Evolutionary conservation across 1,284 basidiomycete genomes (phyloP).

Genomic region (Tylopilus orsonianus): DNA sequence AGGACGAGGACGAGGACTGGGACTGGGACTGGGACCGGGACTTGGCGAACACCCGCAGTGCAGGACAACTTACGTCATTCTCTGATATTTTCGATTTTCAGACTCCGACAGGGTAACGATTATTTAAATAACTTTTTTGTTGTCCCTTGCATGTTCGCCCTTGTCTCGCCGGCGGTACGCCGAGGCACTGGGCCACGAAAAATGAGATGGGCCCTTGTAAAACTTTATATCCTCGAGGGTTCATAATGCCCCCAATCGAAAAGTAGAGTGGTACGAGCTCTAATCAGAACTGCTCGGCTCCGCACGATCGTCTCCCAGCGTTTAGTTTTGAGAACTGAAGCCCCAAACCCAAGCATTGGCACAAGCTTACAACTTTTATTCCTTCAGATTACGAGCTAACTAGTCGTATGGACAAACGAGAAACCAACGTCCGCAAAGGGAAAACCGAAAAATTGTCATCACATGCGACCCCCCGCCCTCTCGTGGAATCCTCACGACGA

Average conservation of each 20-base stretch:
- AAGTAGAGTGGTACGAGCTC: too few species aligned
- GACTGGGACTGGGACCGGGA: too few species aligned
- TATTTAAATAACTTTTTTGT: constrained; percentile 1
- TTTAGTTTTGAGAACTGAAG: too few species aligned
- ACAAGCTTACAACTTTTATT: constrained; percentile 12
- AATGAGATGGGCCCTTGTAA: neutral
- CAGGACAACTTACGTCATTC: constrained; percentile 21
- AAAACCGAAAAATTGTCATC: neutral
- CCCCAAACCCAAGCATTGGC: neutral
- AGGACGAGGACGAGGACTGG: too few species aligned
- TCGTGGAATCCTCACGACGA: constrained; percentile 15
- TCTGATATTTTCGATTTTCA: constrained; percentile 2
- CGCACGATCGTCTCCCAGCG: too few species aligned
- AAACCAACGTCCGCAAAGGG: neutral
- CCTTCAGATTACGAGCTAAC: constrained; percentile 9
- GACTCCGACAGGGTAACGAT: constrained; percentile 8
- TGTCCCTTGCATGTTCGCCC: neutral
- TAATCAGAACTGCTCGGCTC: too few species aligned
- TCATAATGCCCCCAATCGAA: constrained; percentile 1
- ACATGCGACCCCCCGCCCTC: too few species aligned
- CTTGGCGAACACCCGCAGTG: too few species aligned
- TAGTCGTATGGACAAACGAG: constrained; percentile 3
- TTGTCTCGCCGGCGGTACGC: neutral
- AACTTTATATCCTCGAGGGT: constrained; percentile 24
- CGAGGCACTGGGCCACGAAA: neutral